Percentiles rank a stretch among this genome's conserved stretches.
phyloP scores from a whole-genome alignment of 768 basidiomycete genomes.

The Lenzites betulinus region DNA sequence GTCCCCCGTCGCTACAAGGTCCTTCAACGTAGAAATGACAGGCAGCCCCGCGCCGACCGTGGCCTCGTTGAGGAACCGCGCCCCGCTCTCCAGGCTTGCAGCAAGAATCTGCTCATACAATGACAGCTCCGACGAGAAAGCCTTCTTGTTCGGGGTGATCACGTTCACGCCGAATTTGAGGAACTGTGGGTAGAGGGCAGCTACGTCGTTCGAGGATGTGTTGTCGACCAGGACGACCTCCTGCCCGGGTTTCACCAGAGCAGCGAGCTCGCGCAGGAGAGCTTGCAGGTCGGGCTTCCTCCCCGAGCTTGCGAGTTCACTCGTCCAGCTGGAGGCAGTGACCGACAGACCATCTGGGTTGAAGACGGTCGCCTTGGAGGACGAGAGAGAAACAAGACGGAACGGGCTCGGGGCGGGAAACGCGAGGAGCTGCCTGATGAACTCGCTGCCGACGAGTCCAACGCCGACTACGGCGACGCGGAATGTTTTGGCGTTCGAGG shows the following conservation, averaged over 20 bases:
- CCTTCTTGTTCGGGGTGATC: conserved; percentile 98
- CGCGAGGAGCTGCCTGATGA: conserved; percentile 78
- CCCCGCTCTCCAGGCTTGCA: conserved; percentile 58
- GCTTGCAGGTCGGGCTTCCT: conserved; percentile 43
- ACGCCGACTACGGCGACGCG: conserved; percentile 84
- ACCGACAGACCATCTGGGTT: conserved; percentile 48
- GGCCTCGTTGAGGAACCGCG: conserved; percentile 80
- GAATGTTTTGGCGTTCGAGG: conserved; percentile 30
- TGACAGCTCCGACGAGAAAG: conserved; percentile 69
- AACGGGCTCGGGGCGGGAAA: conserved; percentile 60
- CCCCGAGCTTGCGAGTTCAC: conserved; percentile 51
- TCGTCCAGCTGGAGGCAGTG: conserved; percentile 43
- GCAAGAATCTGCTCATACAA: conserved; percentile 71
- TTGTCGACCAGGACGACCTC: conserved; percentile 86
- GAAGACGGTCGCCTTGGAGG: conserved; percentile 63
- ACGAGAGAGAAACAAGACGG: conserved; percentile 67
- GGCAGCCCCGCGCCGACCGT: conserved; percentile 98
- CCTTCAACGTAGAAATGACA: conserved; percentile 88
- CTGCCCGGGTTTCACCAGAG: conserved; percentile 46
- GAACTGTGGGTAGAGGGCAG: conserved; percentile 79
- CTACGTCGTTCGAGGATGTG: conserved; percentile 84
- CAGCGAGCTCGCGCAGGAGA: conserved; percentile 45
- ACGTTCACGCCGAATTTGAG: conserved; percentile 79
- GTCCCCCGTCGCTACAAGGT: conserved; percentile 90
- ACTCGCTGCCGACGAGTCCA: conserved; percentile 89